These are phyloP conservation scores for Plectosphaerella plurivora DNA, from an alignment of 2,329 filamentous ascomycete species.

Conservation along the genomic window DNA sequence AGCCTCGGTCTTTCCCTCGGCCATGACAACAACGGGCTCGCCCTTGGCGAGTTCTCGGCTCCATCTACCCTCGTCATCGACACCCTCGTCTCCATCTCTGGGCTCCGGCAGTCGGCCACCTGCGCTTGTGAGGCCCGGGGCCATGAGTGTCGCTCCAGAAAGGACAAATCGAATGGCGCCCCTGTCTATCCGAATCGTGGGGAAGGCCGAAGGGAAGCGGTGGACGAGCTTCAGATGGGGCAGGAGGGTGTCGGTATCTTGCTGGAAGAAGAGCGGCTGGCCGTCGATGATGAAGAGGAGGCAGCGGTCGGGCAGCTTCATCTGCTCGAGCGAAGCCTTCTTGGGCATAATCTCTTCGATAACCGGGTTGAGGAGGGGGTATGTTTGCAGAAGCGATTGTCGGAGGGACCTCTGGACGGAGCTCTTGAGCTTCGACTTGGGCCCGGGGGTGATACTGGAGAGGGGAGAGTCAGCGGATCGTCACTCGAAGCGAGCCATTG, in stretches of 20 bases:
- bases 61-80: slow-evolving; percentile 50
- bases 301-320: slow-evolving; percentile 90
- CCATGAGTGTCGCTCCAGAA: slow-evolving; percentile 91
- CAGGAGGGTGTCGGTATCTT: slow-evolving; percentile 68
- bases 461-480: not conserved
- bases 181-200: slow-evolving; percentile 83
- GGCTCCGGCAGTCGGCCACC: slow-evolving; percentile 73
- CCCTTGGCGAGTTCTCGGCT: slow-evolving; percentile 70
- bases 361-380: slow-evolving; percentile 78
- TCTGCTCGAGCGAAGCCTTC: slow-evolving; percentile 82
- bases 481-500: slow-evolving; percentile 10
- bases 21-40: slow-evolving; percentile 80
- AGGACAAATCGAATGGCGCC: slow-evolving; percentile 97
- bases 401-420: slow-evolving; percentile 87
- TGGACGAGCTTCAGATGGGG: slow-evolving; percentile 89
- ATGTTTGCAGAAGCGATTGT: slow-evolving; percentile 74
- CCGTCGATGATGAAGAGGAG: slow-evolving; percentile 80
- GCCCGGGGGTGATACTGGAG: slow-evolving; percentile 65
- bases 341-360: slow-evolving; percentile 96
- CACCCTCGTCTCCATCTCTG: slow-evolving; percentile 36
- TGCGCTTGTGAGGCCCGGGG: slow-evolving; percentile 79
- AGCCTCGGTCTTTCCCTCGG: slow-evolving; percentile 89
- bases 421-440: slow-evolving; percentile 96
- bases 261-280: slow-evolving; percentile 87
- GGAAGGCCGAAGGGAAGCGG: slow-evolving; percentile 80